A percentile compares a stretch with the other conserved stretches of the same genome.
These are phyloP conservation scores for Reticulascus tulasneorum DNA, from an alignment of 2,329 filamentous ascomycete genomes.

Conservation along the genomic window DNA sequence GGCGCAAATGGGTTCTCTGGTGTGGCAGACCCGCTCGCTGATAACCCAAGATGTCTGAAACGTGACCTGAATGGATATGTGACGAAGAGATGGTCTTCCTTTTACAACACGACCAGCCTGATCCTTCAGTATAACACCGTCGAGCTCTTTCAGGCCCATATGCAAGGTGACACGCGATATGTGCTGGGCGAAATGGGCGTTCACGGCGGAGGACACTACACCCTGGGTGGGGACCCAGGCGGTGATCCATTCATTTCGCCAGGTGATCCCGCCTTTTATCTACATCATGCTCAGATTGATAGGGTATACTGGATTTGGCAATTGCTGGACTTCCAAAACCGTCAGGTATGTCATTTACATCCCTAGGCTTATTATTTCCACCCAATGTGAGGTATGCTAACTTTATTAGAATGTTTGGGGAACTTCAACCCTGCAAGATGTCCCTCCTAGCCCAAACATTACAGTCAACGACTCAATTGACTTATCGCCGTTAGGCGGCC, in stretches of 20 bases:
- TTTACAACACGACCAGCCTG: conserved; percentile 23
- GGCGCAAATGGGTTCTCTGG: conserved; percentile 14
- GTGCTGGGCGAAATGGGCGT: conserved; percentile 28
- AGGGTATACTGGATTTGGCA: conserved; percentile 47
- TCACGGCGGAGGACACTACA: conserved; percentile 37
- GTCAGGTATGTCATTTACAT: conserved; percentile 22
- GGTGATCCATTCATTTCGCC: conserved; percentile 40
- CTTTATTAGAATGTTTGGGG: conserved; percentile 27
- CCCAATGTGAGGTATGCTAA: neutral
- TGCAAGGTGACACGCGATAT: conserved; percentile 29
- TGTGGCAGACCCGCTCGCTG: conserved; percentile 22
- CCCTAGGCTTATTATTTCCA: neutral
- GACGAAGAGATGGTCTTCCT: conserved; percentile 16
- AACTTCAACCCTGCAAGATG: conserved; percentile 38
- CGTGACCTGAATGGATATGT: conserved; percentile 27
- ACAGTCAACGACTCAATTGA: conserved; percentile 34
- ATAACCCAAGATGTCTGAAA: conserved; percentile 39
- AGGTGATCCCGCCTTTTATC: conserved; percentile 41
- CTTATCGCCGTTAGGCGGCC: conserved; percentile 28
- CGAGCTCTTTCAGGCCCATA: conserved; percentile 26
- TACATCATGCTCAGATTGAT: conserved; percentile 44
- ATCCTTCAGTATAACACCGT: conserved; percentile 22
- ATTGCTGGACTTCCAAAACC: conserved; percentile 35
- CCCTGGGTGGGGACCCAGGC: conserved; percentile 42
- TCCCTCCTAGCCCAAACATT: conserved; percentile 35